phyloP scores from a whole-genome alignment of 179 eudicot species.

The Pouteria campechiana region DNA sequence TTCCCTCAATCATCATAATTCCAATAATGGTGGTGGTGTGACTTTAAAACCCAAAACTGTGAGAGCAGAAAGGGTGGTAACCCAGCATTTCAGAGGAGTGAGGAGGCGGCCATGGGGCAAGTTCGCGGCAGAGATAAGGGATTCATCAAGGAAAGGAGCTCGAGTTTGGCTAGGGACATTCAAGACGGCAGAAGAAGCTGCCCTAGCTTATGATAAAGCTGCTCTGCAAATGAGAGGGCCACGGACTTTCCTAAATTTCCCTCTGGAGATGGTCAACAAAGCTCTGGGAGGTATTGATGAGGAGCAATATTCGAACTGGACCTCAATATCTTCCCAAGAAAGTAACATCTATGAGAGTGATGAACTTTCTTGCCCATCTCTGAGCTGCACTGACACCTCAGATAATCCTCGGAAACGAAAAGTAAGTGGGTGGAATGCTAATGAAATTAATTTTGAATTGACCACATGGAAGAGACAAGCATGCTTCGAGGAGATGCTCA shows the following conservation, averaged over 20 bases:
- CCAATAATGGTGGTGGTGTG: background rate
- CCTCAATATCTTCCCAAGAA: background rate
- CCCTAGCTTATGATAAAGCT: conserved; percentile 62
- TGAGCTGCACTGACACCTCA: background rate
- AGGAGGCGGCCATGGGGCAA: conserved; percentile 66
- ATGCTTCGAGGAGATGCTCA: too few relatives aligned
- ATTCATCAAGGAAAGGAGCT: conserved; percentile 48
- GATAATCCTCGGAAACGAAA: conserved; percentile 12
- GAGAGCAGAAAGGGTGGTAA: conserved; percentile 1
- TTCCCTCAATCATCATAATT: background rate
- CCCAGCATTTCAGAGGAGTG: conserved; percentile 49
- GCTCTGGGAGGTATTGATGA: conserved; percentile 3
- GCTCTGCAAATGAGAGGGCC: conserved; percentile 48
- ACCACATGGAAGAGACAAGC: too few relatives aligned
- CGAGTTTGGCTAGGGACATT: conserved; percentile 61
- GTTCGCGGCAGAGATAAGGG: conserved; percentile 59
- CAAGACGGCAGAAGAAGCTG: conserved; percentile 51
- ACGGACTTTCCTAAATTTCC: conserved; percentile 41
- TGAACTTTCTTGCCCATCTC: background rate
- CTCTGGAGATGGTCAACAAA: conserved; percentile 13
- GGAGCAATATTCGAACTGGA: background rate
- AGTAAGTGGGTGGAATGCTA: conserved; percentile 10
- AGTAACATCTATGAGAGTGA: too few relatives aligned
- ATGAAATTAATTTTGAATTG: too few relatives aligned
- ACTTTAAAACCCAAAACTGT: background rate